These are phyloP conservation scores for Macrophomina pseudophaseolina DNA, from an alignment of 2,329 filamentous ascomycete genomes.

Conservation along the genomic window DNA sequence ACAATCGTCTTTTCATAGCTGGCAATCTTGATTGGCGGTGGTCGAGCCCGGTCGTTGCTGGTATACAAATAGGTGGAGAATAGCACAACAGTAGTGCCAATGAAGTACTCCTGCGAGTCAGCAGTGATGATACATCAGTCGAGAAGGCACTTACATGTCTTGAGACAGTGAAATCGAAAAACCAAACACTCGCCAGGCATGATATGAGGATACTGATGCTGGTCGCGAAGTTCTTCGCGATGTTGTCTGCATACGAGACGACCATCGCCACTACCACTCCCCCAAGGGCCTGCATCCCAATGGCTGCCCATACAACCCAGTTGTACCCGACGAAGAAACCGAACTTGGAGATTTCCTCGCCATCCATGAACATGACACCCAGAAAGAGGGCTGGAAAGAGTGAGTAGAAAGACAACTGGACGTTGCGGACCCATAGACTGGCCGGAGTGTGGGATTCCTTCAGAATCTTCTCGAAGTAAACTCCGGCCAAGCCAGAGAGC, in stretches of 20 bases:
- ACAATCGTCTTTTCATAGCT: slow-evolving; percentile 77
- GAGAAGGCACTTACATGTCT: slow-evolving; percentile 64
- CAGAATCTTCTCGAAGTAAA: slow-evolving; percentile 88
- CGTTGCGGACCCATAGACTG: slow-evolving; percentile 91
- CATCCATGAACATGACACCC: slow-evolving; percentile 86
- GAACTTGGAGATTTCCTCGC: slow-evolving; percentile 77
- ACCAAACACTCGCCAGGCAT: slow-evolving; percentile 80
- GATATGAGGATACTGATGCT: slow-evolving; percentile 90
- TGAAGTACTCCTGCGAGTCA: slow-evolving; percentile 67
- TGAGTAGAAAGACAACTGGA: slow-evolving; percentile 93
- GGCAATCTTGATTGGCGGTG: slow-evolving; percentile 70
- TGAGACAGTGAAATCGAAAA: slow-evolving; percentile 77
- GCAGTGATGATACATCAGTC: slow-evolving; percentile 25
- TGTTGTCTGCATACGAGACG: slow-evolving; percentile 84
- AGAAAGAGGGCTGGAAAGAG: slow-evolving; percentile 86
- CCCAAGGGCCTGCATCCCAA: slow-evolving; percentile 80
- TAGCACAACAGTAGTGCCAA: slow-evolving; percentile 80
- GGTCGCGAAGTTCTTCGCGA: slow-evolving; percentile 91
- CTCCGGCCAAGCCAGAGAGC: slow-evolving; percentile 82
- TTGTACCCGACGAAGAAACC: slow-evolving; percentile 98
- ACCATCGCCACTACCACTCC: slow-evolving; percentile 83
- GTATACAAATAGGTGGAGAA: slow-evolving; percentile 86
- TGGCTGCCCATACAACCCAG: slow-evolving; percentile 84
- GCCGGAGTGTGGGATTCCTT: slow-evolving; percentile 79
- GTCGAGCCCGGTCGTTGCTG: slow-evolving; percentile 62